Evolutionary conservation across 805 yeast species (phyloP), one percentile per base, ranked within the genome.

Genomic region (Brettanomyces bruxellensis): DNA sequence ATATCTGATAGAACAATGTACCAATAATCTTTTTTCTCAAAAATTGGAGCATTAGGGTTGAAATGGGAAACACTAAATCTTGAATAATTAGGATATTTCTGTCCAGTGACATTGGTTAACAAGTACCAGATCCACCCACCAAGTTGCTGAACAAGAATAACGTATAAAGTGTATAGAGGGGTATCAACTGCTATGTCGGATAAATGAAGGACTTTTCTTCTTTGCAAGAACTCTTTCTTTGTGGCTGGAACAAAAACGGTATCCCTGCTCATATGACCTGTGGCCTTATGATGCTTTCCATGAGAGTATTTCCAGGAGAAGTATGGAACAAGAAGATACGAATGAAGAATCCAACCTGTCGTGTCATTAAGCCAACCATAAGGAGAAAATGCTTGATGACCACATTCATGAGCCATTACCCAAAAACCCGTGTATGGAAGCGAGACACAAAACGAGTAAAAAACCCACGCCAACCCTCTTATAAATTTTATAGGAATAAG

Each of bases 321-420:
- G 70, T 82, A 86, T 41, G 95, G 95, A 32, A 87, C 95, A 57
- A 85, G 62, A 56, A 85, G 69, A 60, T 76, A 78, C 18, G 91
- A 83, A 69, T 86, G 95, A 51, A 87, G 68, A 37, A 83, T 62
- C 95, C 95, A 86, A 41, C 95, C 95, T 40, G 82, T 83, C 37
- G 78, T 65, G 65, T 87, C 91, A 65, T 87, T 86, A 52, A 85
- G 79, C 68, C 72, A 65, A 37, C 79, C 79, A 60, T 79, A 81
- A 57, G 83, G 86, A 37, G 83, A 73, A 65, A 87, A 87, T 23
- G 95, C 95, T 55, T 79, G 83, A 64, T 86, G 95, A 50, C 95
- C 95, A 71, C 95, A 86, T 66, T 86, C 95, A 66, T 86, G 95
- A 45, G 95, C 93, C 68, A 86, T 60, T 43, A 86, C 83, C 95